A percentile compares a stretch with the other conserved stretches of the same genome.
Evolutionary conservation across 2,329 filamentous ascomycete species (phyloP).

Genomic region (Cladosporium sp.): DNA sequence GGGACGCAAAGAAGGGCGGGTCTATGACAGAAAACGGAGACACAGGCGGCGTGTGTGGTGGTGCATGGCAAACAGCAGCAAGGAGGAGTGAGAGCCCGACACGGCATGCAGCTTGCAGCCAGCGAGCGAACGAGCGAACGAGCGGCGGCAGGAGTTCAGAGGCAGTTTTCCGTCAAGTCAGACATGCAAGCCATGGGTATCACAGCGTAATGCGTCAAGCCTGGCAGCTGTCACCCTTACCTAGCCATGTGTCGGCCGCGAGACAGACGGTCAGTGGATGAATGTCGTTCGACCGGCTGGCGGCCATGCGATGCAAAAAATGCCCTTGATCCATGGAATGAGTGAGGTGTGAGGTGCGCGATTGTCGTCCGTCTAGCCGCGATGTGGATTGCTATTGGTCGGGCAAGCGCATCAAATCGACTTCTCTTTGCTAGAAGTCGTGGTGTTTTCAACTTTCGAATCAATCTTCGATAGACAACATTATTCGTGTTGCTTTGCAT

Average conservation of each 20-base stretch:
- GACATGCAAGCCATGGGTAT: constrained; percentile 3
- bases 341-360: constrained; percentile 2
- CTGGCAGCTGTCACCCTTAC: constrained; percentile 10
- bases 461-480: too few species aligned
- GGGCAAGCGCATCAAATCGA: constrained; percentile 1
- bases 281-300: neutral
- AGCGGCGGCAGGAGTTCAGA: neutral
- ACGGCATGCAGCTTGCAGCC: constrained; percentile 5
- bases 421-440: neutral
- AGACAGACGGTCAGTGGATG: neutral
- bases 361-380: constrained; percentile 6
- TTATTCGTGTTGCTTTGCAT: too few species aligned
- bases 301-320: constrained; percentile 3
- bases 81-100: constrained; percentile 1
- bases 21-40: too few species aligned
- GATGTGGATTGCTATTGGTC: neutral
- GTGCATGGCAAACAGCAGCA: neutral
- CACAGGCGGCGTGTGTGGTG: neutral
- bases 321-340: neutral
- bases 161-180: too few species aligned
- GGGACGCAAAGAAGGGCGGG: neutral
- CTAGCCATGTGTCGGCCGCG: constrained; percentile 1
- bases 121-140: too few species aligned
- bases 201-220: neutral
- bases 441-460: neutral